phyloP scores from a whole-genome alignment of 225 moss, liverwort and hornwort species.

The Sphagnum contortum region DNA sequence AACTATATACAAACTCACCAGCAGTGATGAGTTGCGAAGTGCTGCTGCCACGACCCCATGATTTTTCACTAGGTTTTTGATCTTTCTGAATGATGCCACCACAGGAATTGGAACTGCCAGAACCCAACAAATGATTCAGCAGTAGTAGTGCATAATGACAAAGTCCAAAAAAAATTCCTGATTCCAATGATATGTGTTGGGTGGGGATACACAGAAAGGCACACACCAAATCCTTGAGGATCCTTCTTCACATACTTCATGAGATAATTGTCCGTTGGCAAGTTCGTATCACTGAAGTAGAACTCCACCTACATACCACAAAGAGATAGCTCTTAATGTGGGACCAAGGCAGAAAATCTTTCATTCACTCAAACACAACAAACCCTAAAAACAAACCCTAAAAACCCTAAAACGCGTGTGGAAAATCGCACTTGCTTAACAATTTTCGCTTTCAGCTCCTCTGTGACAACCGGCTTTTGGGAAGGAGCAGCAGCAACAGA shows the following conservation, averaged over 20 bases:
- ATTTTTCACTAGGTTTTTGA: slow-evolving; percentile 90
- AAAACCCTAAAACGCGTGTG: too few relatives aligned
- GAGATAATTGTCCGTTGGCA: slow-evolving; percentile 90
- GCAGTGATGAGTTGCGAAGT: slow-evolving; percentile 62
- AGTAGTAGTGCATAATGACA: not conserved
- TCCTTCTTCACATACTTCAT: slow-evolving; percentile 99
- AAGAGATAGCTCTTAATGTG: too few relatives aligned
- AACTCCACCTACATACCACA: slow-evolving; percentile 65
- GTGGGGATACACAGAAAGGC: too few relatives aligned
- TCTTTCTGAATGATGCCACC: slow-evolving; percentile 86
- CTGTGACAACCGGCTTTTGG: slow-evolving; percentile 59
- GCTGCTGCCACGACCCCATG: slow-evolving; percentile 79
- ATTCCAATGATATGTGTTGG: too few relatives aligned
- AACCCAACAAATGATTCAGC: slow-evolving; percentile 4
- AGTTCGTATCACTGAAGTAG: slow-evolving; percentile 93
- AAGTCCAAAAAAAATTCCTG: too few relatives aligned
- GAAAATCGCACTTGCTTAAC: slow-evolving; percentile 67
- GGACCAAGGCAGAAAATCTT: too few relatives aligned
- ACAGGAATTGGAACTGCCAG: slow-evolving; percentile 92
- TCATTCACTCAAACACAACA: too few relatives aligned
- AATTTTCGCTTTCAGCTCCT: slow-evolving; percentile 90
- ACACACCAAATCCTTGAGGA: slow-evolving; percentile 89
- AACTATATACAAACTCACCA: slow-evolving; percentile 38
- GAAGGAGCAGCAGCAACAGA: slow-evolving; percentile 14
- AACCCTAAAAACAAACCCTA: too few relatives aligned